These are phyloP conservation scores for Agrocybe pediades DNA, from an alignment of 768 basidiomycete species.

Conservation along the genomic window DNA sequence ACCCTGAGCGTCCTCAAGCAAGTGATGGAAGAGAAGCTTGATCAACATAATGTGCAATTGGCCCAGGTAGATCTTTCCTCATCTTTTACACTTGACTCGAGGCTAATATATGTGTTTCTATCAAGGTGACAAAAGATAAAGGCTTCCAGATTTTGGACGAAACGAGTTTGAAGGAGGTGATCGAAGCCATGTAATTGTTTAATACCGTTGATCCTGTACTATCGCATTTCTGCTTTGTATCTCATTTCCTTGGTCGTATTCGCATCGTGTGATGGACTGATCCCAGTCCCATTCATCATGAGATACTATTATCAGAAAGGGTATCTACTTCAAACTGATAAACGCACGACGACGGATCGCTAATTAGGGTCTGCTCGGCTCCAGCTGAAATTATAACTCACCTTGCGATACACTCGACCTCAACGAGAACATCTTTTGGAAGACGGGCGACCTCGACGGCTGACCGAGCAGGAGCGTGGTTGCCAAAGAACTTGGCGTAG, in stretches of 20 bases:
- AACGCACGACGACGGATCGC: neutral
- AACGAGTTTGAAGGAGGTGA: constrained; percentile 75
- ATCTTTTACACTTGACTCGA: neutral
- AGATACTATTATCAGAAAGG: neutral
- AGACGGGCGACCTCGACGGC: constrained; percentile 88
- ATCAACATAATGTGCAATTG: constrained; percentile 97
- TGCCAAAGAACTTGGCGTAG: constrained; percentile 84
- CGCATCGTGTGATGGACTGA: neutral
- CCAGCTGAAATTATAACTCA: constrained; percentile 27
- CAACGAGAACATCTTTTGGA: constrained; percentile 89
- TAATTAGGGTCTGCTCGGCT: neutral
- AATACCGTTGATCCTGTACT: constrained; percentile 19
- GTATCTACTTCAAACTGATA: constrained; percentile 34
- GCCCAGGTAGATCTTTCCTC: constrained; percentile 71
- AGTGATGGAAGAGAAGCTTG: constrained; percentile 99
- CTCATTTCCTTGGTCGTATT: neutral
- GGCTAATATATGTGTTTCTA: neutral
- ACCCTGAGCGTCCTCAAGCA: constrained; percentile 93
- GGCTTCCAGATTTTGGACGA: constrained; percentile 94
- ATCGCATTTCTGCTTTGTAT: constrained; percentile 13
- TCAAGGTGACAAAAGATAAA: constrained; percentile 72
- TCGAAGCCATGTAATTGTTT: constrained; percentile 73
- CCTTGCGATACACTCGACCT: constrained; percentile 90
- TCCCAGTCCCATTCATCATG: neutral
- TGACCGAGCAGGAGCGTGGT: constrained; percentile 91